Evolutionary conservation across 1,284 basidiomycete genomes (phyloP), one percentile per base, ranked within the genome.

Genomic region (Lignosus rhinocerotis): DNA sequence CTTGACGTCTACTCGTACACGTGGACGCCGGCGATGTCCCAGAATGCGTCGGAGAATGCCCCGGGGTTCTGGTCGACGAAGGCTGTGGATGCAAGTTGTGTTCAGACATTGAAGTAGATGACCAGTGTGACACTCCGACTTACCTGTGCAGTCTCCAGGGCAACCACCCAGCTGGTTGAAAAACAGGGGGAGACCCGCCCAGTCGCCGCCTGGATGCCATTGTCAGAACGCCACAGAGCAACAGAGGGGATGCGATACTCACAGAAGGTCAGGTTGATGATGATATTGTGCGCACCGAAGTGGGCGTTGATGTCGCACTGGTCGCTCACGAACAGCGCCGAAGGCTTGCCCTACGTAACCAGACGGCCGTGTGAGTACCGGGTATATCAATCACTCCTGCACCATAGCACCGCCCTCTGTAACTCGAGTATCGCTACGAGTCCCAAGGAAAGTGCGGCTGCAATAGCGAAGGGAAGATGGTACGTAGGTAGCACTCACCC

Each of bases 211-310:
- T 73, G 39, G 17, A 30, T 5, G 25, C 11, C 32, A 2, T 39
- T 2, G 19, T 42, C 8, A 47, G 43, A 17, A 38, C 6, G 38
- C 19, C n/a, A 39, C 31, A 10, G 19, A 12, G 47, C 39, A 10
- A 39, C 44, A 17, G 55, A 16, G 19, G n/a, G 3, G 12, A n/a
- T 3, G 30, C 6, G 41, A 56, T 11, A 58, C 65, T 56, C 42
- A 68, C 83, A 77, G 61, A 78, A 72, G 21, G 74, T 78, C 60
- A 80, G 66, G 65, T 87, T 84, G 69, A 88, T 85, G 46, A 87
- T 76, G 62, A 87, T 85, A 56, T 84, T 83, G 65, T 87, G 79
- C 7, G 78, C 70, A 10, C 79, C 80, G 67, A 88, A 86, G 51
- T 81, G 75, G 2, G 73, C 75, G 32, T 68, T 70, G 51, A 86